Evolutionary conservation across 2,329 filamentous ascomycete species (phyloP).

Genomic region (Xylariaceae sp.): DNA sequence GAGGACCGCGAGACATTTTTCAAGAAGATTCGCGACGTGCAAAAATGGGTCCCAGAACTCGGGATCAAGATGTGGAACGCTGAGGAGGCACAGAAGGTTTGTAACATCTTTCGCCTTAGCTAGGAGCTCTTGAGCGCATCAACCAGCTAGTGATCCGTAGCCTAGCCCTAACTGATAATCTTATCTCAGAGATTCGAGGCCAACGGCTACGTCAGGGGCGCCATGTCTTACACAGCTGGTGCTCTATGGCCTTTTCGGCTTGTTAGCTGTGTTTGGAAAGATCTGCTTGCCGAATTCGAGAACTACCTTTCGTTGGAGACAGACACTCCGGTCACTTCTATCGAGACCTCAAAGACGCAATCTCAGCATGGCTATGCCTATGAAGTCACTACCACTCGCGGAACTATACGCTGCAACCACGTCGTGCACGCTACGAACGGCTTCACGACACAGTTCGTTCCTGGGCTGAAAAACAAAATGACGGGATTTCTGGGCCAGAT

Average conservation of each 20-base stretch:
- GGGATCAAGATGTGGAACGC: slow-evolving; percentile 44
- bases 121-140: not conserved
- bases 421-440: slow-evolving; percentile 66
- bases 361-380: slow-evolving; percentile 42
- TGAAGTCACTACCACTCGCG: slow-evolving; percentile 51
- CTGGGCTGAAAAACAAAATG: slow-evolving; percentile 53
- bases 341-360: slow-evolving; percentile 42
- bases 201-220: slow-evolving; percentile 47
- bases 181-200: slow-evolving; percentile 43
- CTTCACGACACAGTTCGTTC: slow-evolving; percentile 57
- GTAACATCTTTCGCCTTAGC: not conserved
- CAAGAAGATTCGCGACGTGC: slow-evolving; percentile 42
- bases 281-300: slow-evolving; percentile 43
- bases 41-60: slow-evolving; percentile 48
- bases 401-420: slow-evolving; percentile 52
- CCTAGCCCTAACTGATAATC: not conserved
- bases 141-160: no score
- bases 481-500: slow-evolving; percentile 55
- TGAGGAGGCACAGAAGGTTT: slow-evolving; percentile 42
- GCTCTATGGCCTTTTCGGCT: slow-evolving; percentile 59
- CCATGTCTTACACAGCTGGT: slow-evolving; percentile 52
- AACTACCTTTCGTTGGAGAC: slow-evolving; percentile 23
- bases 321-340: slow-evolving; percentile 37
- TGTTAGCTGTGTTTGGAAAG: slow-evolving; percentile 52
- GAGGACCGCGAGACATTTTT: slow-evolving; percentile 44